A percentile compares a stretch with the other conserved stretches of the same genome.
Conservation (phyloP, 345 rosid species). For the Kernera saxatilis region DNA sequence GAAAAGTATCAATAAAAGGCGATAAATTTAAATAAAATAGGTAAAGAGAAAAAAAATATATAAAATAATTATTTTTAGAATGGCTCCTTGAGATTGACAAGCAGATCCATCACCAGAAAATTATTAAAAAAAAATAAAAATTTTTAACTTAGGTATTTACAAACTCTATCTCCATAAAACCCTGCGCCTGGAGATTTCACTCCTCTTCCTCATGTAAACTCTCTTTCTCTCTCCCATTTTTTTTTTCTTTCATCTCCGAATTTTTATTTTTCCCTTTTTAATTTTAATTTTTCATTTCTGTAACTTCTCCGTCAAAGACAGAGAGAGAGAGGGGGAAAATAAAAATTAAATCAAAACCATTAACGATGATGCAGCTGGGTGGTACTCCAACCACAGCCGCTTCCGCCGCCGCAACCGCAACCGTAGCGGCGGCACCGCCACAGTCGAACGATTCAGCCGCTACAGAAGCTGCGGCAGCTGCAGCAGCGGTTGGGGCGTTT, state of each 20-base stretch:
- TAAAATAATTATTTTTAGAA: constrained; percentile 13
- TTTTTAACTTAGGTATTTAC: constrained; percentile 23
- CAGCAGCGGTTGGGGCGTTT: constrained; percentile 29
- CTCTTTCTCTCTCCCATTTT: constrained; percentile 11
- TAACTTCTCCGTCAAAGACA: constrained; percentile 30
- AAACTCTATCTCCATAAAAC: constrained; percentile 46
- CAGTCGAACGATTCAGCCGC: constrained; percentile 18
- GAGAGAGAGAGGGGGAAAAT: constrained; percentile 14
- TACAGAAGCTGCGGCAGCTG: constrained; percentile 25
- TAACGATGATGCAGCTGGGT: constrained; percentile 24
- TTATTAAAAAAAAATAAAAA: constrained; percentile 17
- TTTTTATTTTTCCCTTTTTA: constrained; percentile 15
- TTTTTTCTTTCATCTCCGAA: background rate
- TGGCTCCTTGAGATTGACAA: constrained; percentile 66
- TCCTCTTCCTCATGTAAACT: constrained; percentile 35
- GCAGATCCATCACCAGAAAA: constrained; percentile 53
- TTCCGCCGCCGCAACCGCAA: background rate
- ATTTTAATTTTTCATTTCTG: constrained; percentile 4
- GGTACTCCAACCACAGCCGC: constrained; percentile 9
- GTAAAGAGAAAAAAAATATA: background rate
- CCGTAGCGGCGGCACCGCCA: background rate
- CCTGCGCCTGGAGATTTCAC: constrained; percentile 45
- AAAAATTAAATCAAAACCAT: background rate
- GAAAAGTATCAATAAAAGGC: constrained; percentile 33
- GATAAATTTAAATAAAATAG: constrained; percentile 16